These are phyloP conservation scores for Ambrosiella beaveri DNA, from an alignment of 2,329 filamentous ascomycete species.

Conservation along the genomic window DNA sequence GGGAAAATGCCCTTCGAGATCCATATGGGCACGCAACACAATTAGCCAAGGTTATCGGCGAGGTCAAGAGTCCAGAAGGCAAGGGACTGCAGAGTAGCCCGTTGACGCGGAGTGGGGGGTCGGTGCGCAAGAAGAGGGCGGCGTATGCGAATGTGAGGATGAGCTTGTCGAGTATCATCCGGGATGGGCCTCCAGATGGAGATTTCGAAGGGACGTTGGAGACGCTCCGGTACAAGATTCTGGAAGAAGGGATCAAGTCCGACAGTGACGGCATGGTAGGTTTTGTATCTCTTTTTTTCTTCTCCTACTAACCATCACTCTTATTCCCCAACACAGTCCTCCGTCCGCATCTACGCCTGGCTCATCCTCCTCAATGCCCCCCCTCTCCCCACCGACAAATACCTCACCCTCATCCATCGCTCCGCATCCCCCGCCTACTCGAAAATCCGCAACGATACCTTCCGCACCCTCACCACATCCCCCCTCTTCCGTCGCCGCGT, in stretches of 20 bases:
- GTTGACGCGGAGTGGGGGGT: constrained; percentile 17
- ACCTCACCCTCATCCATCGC: constrained; percentile 78
- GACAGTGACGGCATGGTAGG: constrained; percentile 68
- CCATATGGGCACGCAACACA: constrained; percentile 11
- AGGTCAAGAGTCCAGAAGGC: neutral
- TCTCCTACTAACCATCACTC: neutral
- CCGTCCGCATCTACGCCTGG: constrained; percentile 89
- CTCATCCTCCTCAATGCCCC: constrained; percentile 80
- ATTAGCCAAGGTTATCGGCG: constrained; percentile 5
- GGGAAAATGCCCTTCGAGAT: neutral
- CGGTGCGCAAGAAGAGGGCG: constrained; percentile 19
- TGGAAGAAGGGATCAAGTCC: constrained; percentile 59
- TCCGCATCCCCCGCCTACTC: constrained; percentile 87
- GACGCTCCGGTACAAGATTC: constrained; percentile 53
- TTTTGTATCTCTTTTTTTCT: neutral
- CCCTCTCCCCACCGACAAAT: constrained; percentile 69
- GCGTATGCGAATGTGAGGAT: constrained; percentile 36
- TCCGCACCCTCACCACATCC: constrained; percentile 88
- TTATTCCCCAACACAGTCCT: constrained; percentile 43
- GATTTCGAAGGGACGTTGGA: constrained; percentile 51
- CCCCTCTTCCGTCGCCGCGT: constrained; percentile 92
- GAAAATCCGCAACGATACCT: constrained; percentile 97
- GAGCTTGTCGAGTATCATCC: constrained; percentile 57
- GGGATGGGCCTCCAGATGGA: constrained; percentile 60
- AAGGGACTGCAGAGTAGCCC: constrained; percentile 4